phyloP scores from a whole-genome alignment of 345 rosid species.

The Arabis hirsuta region DNA sequence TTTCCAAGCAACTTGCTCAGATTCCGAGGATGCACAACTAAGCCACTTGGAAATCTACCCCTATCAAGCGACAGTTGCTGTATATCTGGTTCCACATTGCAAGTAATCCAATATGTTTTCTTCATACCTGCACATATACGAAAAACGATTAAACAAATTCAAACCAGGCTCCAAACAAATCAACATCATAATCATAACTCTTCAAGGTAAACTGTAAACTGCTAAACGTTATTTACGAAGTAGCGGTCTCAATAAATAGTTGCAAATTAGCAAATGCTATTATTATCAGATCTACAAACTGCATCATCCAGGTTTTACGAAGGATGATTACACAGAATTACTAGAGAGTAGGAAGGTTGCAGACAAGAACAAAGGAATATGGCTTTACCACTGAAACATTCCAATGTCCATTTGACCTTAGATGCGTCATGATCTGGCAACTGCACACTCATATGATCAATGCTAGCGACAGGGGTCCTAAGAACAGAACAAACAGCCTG shows the following conservation, averaged over 20 bases:
- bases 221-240: not conserved
- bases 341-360: not conserved
- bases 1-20: constrained; percentile 83
- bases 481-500: constrained; percentile 90
- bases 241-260: not conserved
- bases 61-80: constrained; percentile 90
- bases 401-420: constrained; percentile 75
- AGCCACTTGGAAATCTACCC: constrained; percentile 65
- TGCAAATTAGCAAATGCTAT: not conserved
- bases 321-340: not conserved
- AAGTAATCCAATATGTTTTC: constrained; percentile 84
- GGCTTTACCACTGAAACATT: constrained; percentile 68
- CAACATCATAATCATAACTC: constrained; percentile 3
- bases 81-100: constrained; percentile 88
- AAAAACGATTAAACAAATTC: not conserved
- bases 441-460: constrained; percentile 69
- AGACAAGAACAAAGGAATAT: constrained; percentile 16
- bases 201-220: not conserved
- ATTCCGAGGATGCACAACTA: constrained; percentile 84
- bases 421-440: constrained; percentile 79
- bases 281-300: not conserved
- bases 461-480: constrained; percentile 66
- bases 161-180: constrained; percentile 14
- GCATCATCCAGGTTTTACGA: constrained; percentile 17
- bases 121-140: constrained; percentile 59